Evolutionary conservation across 2,329 filamentous ascomycete species (phyloP), one percentile per base, ranked within the genome.

Genomic region (Neofusicoccum cordaticola): DNA sequence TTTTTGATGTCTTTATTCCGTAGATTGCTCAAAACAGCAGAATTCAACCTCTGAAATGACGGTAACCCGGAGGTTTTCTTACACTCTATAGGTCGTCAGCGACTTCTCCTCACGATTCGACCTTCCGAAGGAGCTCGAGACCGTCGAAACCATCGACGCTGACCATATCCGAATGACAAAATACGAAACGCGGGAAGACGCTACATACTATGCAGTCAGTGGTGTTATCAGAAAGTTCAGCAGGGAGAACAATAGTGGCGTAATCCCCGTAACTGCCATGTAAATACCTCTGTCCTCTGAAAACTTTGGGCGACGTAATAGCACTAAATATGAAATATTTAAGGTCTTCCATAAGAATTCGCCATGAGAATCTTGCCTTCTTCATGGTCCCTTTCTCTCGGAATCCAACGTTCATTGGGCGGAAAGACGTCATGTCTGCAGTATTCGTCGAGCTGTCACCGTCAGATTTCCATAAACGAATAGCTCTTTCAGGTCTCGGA

Each of bases 101-200:
- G 74, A 79, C 67, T 77, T 74, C 65, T 80, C 78, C 37, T 81
- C 78, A 15, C 79, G 77, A 68, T 68, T 79, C 27, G 78, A 72
- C 42, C 69, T 79, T 12, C 71, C 73, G 22, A 65, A 51, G 62
- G 42, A 47, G 13, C 57, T 75, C 22, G 77, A 80, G 67, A 78
- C 71, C 1, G 72, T 78, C 6, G 76, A 79, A 62, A 77, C 69
- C 60, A 77, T 80, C 35, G 74, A 80, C 66, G 74, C 76, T 12
- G 74, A 80, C 56, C 78, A 81, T 64, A 78, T 72, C 66, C 69
- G 79, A 57, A 80, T 80, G 72, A 72, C 69, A 12, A 74, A 71
- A 67, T 78, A 71, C 63, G 68, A 35, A 15, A 67, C 68, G 45
- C 71, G 66, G 64, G 65, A 67, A 22, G 75, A 79, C 61, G 63